These are phyloP conservation scores for Mucor piriformis DNA, from an alignment of 371 early-diverging fungal genomes.

Conservation along the genomic window DNA sequence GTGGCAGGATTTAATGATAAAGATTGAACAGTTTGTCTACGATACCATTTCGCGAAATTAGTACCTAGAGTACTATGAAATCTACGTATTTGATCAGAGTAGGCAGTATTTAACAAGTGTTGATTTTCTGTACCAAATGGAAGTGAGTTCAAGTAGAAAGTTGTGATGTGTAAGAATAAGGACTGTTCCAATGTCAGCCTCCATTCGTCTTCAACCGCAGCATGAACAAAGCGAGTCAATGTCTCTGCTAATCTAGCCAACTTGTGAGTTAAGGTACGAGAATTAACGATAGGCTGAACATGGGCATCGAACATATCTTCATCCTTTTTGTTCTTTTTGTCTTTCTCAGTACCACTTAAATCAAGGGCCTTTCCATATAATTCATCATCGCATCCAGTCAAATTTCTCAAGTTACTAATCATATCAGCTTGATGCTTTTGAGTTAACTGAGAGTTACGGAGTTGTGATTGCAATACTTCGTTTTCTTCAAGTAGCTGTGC, in stretches of 20 bases:
- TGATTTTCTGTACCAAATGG: slow-evolving; percentile 59
- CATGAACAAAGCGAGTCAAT: slow-evolving; percentile 35
- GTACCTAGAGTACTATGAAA: slow-evolving; percentile 50
- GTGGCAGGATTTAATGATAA: slow-evolving; percentile 51
- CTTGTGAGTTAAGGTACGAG: slow-evolving; percentile 43
- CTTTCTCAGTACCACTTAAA: slow-evolving; percentile 18
- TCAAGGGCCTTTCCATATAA: slow-evolving; percentile 38
- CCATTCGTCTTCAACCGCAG: slow-evolving; percentile 19
- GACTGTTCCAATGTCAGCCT: slow-evolving; percentile 35
- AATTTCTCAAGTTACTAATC: slow-evolving; percentile 40
- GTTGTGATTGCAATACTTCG: slow-evolving; percentile 43
- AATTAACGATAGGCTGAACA: slow-evolving; percentile 29
- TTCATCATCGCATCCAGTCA: slow-evolving; percentile 43
- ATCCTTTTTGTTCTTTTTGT: not conserved
- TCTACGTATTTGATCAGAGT: slow-evolving; percentile 50
- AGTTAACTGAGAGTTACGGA: slow-evolving; percentile 40
- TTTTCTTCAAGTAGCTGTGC: slow-evolving; percentile 55
- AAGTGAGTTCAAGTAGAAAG: slow-evolving; percentile 38
- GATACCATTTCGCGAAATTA: slow-evolving; percentile 56
- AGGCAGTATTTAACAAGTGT: slow-evolving; percentile 48
- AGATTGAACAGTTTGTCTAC: slow-evolving; percentile 54
- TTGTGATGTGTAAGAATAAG: slow-evolving; percentile 36
- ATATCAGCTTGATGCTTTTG: slow-evolving; percentile 50
- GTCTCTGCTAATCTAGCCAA: slow-evolving; percentile 40
- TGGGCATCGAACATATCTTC: not conserved